Evolutionary conservation across 805 yeast genomes (phyloP).

Genomic region (Saccharomyces paradoxus): DNA sequence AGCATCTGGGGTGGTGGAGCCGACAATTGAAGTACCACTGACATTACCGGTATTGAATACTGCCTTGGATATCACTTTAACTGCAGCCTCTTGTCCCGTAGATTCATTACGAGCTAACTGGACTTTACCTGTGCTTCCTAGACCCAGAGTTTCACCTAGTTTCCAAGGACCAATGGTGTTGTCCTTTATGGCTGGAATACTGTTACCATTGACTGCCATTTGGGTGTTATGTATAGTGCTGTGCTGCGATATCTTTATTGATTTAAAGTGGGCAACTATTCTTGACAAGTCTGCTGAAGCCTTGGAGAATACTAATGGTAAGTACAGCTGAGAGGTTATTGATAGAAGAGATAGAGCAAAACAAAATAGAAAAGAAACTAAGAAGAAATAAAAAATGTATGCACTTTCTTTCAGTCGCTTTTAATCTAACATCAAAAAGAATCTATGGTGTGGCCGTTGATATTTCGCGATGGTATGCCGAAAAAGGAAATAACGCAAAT

Average conservation of each 20-base stretch:
- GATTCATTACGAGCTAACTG: slow-evolving; percentile 79
- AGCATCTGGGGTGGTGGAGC: slow-evolving; percentile 42
- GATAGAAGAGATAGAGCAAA: not conserved
- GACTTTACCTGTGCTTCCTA: slow-evolving; percentile 96
- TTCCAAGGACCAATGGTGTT: slow-evolving; percentile 85
- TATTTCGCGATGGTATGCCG: not conserved
- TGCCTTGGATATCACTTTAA: slow-evolving; percentile 88
- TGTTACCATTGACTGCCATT: slow-evolving; percentile 2
- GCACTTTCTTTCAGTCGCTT: not conserved
- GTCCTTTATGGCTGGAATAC: slow-evolving; percentile 31
- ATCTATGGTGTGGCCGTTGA: not conserved
- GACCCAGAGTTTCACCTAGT: slow-evolving; percentile 85
- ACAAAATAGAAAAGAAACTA: not conserved
- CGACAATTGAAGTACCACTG: slow-evolving; percentile 29
- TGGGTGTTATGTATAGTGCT: not conserved
- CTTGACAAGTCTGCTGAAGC: not conserved
- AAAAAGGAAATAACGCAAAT: not conserved
- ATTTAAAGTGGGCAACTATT: not conserved
- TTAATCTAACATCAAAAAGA: not conserved
- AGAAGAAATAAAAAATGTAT: not conserved
- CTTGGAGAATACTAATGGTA: not conserved
- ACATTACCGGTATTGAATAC: slow-evolving; percentile 35
- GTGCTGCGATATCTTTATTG: not conserved
- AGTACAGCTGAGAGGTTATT: not conserved
- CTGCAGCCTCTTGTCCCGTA: slow-evolving; percentile 89